Base-by-base conservation (phyloP, 805 yeast species). In the Hanseniaspora taiwanica region DNA sequence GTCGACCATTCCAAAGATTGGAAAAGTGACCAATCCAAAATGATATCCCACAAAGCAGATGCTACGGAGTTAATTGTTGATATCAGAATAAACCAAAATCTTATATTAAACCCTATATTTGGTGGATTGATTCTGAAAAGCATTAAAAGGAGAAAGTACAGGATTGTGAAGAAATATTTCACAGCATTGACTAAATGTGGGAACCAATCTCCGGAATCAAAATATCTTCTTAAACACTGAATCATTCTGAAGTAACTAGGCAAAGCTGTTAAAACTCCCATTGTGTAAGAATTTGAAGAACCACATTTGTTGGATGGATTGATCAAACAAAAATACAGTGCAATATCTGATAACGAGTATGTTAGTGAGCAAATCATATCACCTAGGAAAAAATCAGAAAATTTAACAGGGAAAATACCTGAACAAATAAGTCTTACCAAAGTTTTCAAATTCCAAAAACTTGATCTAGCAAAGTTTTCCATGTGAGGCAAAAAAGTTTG, bases 1-100 rank as follows among this genome's bases (percentile, higher is more conserved):
- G 81, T 69, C 44, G 68, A 65, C 2, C 80, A 68, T 12, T 66
- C 70, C 40, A 40, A 41, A 21, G 74, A 64, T 56, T 84, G 95
- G 42, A 81, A 67, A 51, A 91, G 63, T 2, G 96, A 86, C 89
- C 95, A 91, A 64, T 91, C 98, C 94, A 91, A 85, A 33, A 87
- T 64, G 5, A 91, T 63, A 60, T 91, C 98, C 98, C 98, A 91
- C 3, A 76, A 47, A 0, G 81, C 59, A 25, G 87, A 70, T 52
- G 72, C 72, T 1, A 78, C 38, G 0, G 96, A 75, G 57, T 91
- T 87, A 31, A 84, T 48, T 0, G 72, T 54, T 0, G 94, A 96
- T 62, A 86, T 72, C 0, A 76, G 58, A 16, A 89, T 81, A 52
- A 86, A 81, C 0, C 62, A 53, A n/a, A 53, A 35, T 2, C 55